These are phyloP conservation scores for Senna tora DNA, from an alignment of 306 rosid genomes.

Conservation along the genomic window DNA sequence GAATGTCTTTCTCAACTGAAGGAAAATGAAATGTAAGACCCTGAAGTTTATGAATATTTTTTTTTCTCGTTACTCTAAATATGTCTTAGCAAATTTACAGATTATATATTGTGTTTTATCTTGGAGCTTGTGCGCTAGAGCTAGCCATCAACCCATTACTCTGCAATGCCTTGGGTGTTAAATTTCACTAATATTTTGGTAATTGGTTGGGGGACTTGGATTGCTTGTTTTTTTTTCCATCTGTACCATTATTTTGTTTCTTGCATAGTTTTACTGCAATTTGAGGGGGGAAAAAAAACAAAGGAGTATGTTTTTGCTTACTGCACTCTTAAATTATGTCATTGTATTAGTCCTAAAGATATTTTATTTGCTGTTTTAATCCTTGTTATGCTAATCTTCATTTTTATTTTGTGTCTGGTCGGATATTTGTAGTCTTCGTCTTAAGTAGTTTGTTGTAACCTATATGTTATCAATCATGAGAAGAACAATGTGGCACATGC, in stretches of 20 bases:
- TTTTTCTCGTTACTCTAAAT: neutral
- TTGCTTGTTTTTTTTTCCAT: neutral
- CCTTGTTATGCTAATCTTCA: neutral
- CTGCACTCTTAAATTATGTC: neutral
- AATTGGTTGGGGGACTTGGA: slow-evolving; percentile 9
- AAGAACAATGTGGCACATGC: neutral
- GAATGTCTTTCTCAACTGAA: slow-evolving; percentile 85
- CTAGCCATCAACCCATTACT: slow-evolving; percentile 19
- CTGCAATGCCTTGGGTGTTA: neutral
- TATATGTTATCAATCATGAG: neutral
- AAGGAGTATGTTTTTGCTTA: neutral
- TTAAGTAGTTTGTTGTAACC: slow-evolving; percentile 4
- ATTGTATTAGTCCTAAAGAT: slow-evolving; percentile 6
- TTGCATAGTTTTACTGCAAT: slow-evolving; percentile 19
- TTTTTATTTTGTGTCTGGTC: neutral
- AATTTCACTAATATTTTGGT: slow-evolving; percentile 6
- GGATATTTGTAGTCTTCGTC: slow-evolving; percentile 7
- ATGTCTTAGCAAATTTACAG: slow-evolving; percentile 8
- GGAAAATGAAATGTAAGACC: slow-evolving; percentile 95
- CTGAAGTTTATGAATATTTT: slow-evolving; percentile 28
- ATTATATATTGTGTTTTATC: slow-evolving; percentile 22
- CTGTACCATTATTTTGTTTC: neutral
- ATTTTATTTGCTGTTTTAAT: slow-evolving; percentile 7
- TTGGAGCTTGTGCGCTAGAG: neutral
- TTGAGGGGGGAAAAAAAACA: neutral